Percentiles rank a stretch among this genome's conserved stretches.
phyloP scores from a whole-genome alignment of 371 early-diverging fungal genomes.

The Mortierella sp. region DNA sequence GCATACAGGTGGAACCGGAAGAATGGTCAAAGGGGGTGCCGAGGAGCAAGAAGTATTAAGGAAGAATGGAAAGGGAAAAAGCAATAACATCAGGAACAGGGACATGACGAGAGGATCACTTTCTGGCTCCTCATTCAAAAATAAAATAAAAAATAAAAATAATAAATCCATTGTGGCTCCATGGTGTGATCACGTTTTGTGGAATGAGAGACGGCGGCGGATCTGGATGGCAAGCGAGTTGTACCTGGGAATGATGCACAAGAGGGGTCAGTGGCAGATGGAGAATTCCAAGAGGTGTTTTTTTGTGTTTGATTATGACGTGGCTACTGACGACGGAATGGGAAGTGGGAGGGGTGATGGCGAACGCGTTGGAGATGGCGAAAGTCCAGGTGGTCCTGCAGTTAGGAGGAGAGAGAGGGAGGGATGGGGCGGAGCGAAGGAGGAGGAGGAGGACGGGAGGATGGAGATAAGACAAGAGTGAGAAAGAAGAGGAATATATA shows the following conservation, averaged over 20 bases:
- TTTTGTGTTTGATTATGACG: neutral
- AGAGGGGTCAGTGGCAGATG: neutral
- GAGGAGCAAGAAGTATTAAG: neutral
- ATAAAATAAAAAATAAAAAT: neutral
- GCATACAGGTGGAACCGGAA: constrained; percentile 2
- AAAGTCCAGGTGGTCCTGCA: neutral
- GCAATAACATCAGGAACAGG: neutral
- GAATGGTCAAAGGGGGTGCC: neutral
- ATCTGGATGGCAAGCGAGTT: neutral
- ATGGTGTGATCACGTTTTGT: neutral
- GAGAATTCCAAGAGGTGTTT: neutral
- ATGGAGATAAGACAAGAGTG: neutral
- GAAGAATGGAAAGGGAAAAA: neutral
- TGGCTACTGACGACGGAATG: neutral
- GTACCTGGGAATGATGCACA: constrained; percentile 8
- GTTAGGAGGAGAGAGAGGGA: neutral
- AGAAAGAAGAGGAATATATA: neutral
- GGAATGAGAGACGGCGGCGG: neutral
- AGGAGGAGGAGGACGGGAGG: neutral
- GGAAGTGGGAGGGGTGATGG: neutral
- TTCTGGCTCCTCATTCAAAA: neutral
- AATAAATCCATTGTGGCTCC: neutral
- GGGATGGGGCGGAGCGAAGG: neutral
- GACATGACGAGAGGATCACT: neutral
- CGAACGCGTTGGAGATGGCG: neutral